These are phyloP conservation scores for Penstemon davidsonii DNA, from an alignment of 257 asterid species.

Conservation along the genomic window DNA sequence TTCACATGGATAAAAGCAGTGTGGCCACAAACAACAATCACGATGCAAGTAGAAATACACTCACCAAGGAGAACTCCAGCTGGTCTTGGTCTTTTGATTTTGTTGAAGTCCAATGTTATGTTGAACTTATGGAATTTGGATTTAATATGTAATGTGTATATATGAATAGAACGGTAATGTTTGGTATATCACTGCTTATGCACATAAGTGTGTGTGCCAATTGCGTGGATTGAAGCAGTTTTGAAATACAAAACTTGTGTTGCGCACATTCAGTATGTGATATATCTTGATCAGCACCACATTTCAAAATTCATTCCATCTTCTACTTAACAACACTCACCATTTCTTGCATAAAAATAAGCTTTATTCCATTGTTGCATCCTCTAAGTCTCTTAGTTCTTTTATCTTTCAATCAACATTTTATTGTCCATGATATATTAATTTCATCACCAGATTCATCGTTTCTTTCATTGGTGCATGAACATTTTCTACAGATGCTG, in stretches of 20 bases:
- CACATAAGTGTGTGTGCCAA: not conserved
- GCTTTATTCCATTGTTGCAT: not conserved
- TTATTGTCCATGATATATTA: conserved; percentile 33
- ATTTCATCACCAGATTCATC: conserved; percentile 27
- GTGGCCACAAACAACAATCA: too few relatives aligned
- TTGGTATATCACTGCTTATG: too few relatives aligned
- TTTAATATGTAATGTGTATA: too few relatives aligned
- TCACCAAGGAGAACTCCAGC: too few relatives aligned
- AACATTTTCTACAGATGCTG: conserved; percentile 35
- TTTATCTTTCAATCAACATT: not conserved
- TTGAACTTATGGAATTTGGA: too few relatives aligned
- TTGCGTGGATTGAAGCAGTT: conserved; percentile 36
- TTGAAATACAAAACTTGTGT: conserved; percentile 34
- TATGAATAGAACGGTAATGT: too few relatives aligned
- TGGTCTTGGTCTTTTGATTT: too few relatives aligned
- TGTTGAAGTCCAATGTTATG: too few relatives aligned
- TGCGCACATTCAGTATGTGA: not conserved
- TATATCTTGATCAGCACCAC: conserved; percentile 3
- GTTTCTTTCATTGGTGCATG: conserved; percentile 22
- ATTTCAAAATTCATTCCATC: not conserved
- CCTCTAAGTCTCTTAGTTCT: too few relatives aligned
- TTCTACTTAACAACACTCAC: not conserved
- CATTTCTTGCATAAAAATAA: not conserved
- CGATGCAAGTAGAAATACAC: too few relatives aligned
- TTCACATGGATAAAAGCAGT: too few relatives aligned